These are phyloP conservation scores for Coemansia sp. DNA, from an alignment of 192 early-diverging fungal genomes.

Conservation along the genomic window DNA sequence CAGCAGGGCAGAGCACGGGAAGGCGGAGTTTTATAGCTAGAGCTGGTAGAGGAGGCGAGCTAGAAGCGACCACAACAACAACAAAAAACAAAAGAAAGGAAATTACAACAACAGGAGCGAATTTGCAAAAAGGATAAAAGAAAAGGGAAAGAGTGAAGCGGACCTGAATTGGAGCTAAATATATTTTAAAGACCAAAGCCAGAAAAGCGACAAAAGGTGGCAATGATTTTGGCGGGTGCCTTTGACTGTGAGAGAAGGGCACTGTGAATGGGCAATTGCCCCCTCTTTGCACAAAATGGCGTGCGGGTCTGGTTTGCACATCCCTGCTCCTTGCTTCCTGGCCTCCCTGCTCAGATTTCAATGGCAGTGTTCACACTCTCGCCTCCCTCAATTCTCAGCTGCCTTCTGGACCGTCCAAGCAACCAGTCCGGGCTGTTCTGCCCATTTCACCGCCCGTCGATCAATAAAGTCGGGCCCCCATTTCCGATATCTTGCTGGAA, in stretches of 20 bases:
- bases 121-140: constrained; percentile 5
- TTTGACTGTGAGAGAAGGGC: background rate
- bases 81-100: background rate
- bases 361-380: background rate
- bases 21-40: background rate
- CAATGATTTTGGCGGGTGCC: background rate
- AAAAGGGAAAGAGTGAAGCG: background rate
- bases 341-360: background rate
- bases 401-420: background rate
- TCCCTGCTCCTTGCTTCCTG: background rate
- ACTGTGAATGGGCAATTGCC: background rate
- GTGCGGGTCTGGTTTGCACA: background rate
- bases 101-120: background rate
- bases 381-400: background rate
- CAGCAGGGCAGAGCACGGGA: background rate
- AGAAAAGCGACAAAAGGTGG: background rate
- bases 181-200: background rate
- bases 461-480: background rate
- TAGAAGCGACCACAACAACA: background rate
- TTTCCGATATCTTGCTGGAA: background rate
- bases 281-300: background rate
- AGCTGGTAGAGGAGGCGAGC: background rate
- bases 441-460: background rate
- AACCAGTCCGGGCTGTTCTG: background rate
- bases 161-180: background rate